These are phyloP conservation scores for Nosema muscidifuracis DNA, from an alignment of 371 early-diverging fungal genomes.

Conservation along the genomic window DNA sequence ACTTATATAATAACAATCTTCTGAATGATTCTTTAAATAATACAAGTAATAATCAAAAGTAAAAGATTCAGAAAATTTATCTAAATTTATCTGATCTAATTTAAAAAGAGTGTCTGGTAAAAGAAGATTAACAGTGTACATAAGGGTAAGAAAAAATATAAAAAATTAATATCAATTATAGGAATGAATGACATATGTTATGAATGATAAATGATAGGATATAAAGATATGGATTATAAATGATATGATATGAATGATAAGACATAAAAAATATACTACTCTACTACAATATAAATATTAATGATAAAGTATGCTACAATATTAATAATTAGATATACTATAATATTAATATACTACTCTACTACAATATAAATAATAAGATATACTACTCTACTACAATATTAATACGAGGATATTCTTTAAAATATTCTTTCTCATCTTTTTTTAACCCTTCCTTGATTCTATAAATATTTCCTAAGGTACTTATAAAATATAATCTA, in stretches of 20 bases:
- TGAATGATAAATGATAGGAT: too few relatives aligned
- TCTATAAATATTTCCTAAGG: neutral
- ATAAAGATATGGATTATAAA: neutral
- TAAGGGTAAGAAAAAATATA: constrained; percentile 6
- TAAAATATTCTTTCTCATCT: neutral
- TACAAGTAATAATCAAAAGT: constrained; percentile 56
- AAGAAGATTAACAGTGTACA: constrained; percentile 39
- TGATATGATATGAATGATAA: neutral
- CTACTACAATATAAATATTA: too few relatives aligned
- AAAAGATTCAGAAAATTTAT: constrained; percentile 52
- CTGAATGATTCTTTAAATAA: constrained; percentile 44
- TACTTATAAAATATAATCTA: neutral
- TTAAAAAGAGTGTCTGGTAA: constrained; percentile 43
- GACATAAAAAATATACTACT: too few relatives aligned
- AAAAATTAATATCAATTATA: neutral
- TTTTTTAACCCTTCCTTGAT: neutral
- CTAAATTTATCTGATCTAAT: constrained; percentile 54
- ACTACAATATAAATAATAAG: too few relatives aligned
- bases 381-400: too few relatives aligned
- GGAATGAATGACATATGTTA: too few relatives aligned
- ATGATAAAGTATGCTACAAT: too few relatives aligned
- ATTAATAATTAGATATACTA: too few relatives aligned
- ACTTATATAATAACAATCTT: constrained; percentile 31
- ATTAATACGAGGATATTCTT: neutral
- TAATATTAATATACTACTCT: too few relatives aligned